phyloP scores from a whole-genome alignment of 164 flowering plant species.

The Vitis amurensis region DNA sequence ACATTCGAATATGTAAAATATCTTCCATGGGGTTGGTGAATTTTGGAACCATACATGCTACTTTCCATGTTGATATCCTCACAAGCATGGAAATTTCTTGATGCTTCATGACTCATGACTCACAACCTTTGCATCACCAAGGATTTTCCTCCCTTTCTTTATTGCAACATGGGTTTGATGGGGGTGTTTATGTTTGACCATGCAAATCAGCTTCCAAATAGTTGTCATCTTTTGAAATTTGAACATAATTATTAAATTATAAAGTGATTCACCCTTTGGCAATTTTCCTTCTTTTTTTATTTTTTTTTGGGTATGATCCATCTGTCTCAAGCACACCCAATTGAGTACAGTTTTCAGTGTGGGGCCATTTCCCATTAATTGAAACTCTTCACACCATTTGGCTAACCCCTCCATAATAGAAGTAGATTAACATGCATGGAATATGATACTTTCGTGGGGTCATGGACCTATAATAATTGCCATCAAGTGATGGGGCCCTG shows the following conservation, averaged over 20 bases:
- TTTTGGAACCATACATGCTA: background rate
- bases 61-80: background rate
- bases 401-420: background rate
- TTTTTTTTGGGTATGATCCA: no score
- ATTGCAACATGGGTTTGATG: background rate
- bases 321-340: no score
- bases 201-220: background rate
- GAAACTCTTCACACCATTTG: no score
- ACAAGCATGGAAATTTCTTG: background rate
- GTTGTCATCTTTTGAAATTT: background rate
- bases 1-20: background rate
- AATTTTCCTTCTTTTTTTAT: no score
- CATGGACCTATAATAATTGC: conserved; percentile 9
- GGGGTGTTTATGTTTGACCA: background rate
- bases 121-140: background rate
- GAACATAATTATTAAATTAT: background rate
- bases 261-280: background rate
- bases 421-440: conserved; percentile 9
- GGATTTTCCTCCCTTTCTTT: background rate
- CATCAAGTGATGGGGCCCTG: background rate
- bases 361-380: no score
- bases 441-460: conserved; percentile 10
- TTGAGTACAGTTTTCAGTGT: no score
- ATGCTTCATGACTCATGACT: no score
- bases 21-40: background rate